Base-by-base conservation (phyloP, 441 rosid species). In the Codiaeum variegatum region DNA sequence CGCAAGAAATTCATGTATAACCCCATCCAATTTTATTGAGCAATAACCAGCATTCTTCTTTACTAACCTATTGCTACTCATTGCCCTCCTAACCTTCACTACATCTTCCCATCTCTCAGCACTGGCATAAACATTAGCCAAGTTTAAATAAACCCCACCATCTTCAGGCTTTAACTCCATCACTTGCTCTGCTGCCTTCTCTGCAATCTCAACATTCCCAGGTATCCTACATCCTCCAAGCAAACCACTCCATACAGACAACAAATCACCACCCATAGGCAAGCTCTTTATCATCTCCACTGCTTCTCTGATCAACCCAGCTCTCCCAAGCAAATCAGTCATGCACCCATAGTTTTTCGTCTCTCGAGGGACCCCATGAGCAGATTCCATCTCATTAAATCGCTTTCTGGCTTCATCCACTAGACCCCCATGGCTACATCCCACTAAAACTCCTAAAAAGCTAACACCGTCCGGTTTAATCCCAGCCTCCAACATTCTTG, bases 391-490 rank as follows among this genome's bases (percentile, higher is more conserved):
- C 66, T 83, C 75, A 16, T 85, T 3, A 38, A 90, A 91, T 63
- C 87, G 78, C 66, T 77, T 84, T 75, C 67, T 84, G 12, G 90
- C 95, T 70, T 91, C 92, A 60, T 70, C 71, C 51, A 86, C 85
- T 31, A 88, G 77, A 74, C 97, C 93, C 21, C 84, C 74, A 79
- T 88, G 97, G 77, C 97, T 90, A 55, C 95, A 90, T 15, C 91
- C 97, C 0, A 81, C 91, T 54, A 88, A 67, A 62, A 88, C 85
- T n/a, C 88, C 88, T 52, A 90, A 77, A 73, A 87, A 76, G 74
- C 80, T 86, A 26, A 91, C 79, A 9, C 88, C 86, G 5, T 88
- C 92, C 0, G 90, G 90, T 65, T 77, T 75, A 63, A 87, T 47
- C 3, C 89, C 84, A 40, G 81, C 81, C 3, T 68, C 69, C 23